Percentiles rank a stretch among this genome's conserved stretches.
Conservation (phyloP, 148 eudicot species). For the Cornus controversa region DNA sequence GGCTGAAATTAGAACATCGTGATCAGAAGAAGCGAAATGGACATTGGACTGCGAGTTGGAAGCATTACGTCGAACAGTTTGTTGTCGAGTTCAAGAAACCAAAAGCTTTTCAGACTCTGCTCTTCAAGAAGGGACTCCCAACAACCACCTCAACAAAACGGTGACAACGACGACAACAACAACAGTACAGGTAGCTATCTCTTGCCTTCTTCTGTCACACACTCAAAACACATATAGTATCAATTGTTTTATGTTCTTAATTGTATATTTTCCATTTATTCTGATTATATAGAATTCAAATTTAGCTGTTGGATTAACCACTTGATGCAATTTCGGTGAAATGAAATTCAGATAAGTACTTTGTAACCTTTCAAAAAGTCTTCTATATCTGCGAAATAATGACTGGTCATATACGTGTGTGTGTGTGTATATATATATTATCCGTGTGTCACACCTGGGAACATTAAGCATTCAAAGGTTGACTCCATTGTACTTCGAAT, state of each 20-base stretch:
- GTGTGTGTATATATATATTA: background rate
- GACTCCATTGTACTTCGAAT: too few species aligned
- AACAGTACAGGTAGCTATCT: constrained; percentile 16
- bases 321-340: background rate
- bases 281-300: too few species aligned
- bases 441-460: too few species aligned
- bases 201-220: background rate
- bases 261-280: too few species aligned
- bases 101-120: constrained; percentile 21
- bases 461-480: too few species aligned
- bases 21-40: constrained; percentile 20
- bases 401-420: background rate
- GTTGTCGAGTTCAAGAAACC: constrained; percentile 8
- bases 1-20: too few species aligned
- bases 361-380: too few species aligned
- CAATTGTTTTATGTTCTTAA: background rate
- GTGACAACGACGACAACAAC: constrained; percentile 26
- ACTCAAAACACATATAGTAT: background rate
- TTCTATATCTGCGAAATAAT: too few species aligned
- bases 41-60: constrained; percentile 29
- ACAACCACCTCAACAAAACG: constrained; percentile 32
- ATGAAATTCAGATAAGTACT: background rate
- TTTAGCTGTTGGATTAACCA: background rate
- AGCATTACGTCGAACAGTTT: constrained; percentile 2
- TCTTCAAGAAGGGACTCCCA: constrained; percentile 38